These are phyloP conservation scores for Trypanosoma brucei DNA, from an alignment of 208 protist genomes.

Conservation along the genomic window DNA sequence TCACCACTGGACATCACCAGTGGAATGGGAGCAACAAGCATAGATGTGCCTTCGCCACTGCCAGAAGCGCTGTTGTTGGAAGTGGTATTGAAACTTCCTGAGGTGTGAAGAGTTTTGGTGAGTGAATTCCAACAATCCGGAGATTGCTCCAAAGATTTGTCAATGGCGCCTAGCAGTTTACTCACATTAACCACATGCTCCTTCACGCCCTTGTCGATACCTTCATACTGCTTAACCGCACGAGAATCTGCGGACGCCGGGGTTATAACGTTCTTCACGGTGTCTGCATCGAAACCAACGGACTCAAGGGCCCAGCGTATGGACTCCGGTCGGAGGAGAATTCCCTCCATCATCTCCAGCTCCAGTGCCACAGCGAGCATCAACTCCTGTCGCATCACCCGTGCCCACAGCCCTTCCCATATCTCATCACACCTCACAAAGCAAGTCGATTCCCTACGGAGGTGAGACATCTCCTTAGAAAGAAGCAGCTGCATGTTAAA, in stretches of 20 bases:
- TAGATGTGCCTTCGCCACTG: not conserved
- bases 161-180: conserved; percentile 2
- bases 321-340: conserved; percentile 41
- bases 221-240: not conserved
- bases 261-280: not conserved
- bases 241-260: not conserved
- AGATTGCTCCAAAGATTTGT: not conserved
- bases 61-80: not conserved
- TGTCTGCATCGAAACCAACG: conserved; percentile 1
- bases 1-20: conserved; percentile 16
- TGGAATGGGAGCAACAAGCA: conserved; percentile 13
- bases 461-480: conserved; percentile 55
- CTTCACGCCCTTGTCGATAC: not conserved
- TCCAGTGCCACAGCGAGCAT: conserved; percentile 52
- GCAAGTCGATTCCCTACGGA: conserved; percentile 72
- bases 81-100: not conserved
- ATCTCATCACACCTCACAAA: conserved; percentile 59
- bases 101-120: not conserved
- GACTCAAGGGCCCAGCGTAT: conserved; percentile 13
- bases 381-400: conserved; percentile 76
- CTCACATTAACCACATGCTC: not conserved
- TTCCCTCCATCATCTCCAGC: conserved; percentile 58
- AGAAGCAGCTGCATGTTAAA: conserved; percentile 67
- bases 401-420: conserved; percentile 82
- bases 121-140: not conserved